phyloP scores from a whole-genome alignment of 2,329 filamentous ascomycete species.

The Curvularia sp. region DNA sequence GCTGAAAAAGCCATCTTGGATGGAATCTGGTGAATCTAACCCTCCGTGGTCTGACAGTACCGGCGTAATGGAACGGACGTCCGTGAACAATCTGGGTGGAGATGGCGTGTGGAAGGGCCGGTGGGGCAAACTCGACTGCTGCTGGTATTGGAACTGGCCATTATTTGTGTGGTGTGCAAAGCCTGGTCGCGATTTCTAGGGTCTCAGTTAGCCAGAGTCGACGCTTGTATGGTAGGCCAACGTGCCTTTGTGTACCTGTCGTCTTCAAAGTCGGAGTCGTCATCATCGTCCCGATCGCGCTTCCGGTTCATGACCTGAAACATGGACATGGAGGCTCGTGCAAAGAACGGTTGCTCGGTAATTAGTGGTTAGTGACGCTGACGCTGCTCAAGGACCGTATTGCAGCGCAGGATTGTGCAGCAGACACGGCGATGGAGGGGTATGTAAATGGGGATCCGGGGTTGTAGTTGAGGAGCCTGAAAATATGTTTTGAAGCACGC shows the following conservation, averaged over 20 bases:
- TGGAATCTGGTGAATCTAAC: constrained; percentile 37
- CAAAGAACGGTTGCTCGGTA: constrained; percentile 7
- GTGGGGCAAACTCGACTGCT: constrained; percentile 29
- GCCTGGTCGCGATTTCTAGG: constrained; percentile 43
- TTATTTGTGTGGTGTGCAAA: constrained; percentile 28
- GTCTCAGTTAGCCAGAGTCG: constrained; percentile 18
- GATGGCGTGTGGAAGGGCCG: constrained; percentile 37
- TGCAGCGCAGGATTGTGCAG: constrained; percentile 20
- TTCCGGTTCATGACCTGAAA: constrained; percentile 41
- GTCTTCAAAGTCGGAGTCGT: constrained; percentile 42
- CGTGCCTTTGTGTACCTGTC: constrained; percentile 42
- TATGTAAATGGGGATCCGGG: constrained; percentile 22
- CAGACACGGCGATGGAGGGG: constrained; percentile 21
- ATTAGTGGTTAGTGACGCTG: constrained; percentile 9
- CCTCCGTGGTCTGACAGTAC: constrained; percentile 38
- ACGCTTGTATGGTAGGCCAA: constrained; percentile 2
- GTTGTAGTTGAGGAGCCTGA: constrained; percentile 24
- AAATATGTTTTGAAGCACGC: constrained; percentile 43
- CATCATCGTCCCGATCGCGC: constrained; percentile 45
- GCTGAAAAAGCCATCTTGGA: constrained; percentile 17
- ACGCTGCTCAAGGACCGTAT: constrained; percentile 35
- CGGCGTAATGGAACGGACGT: constrained; percentile 41
- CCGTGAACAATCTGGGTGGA: constrained; percentile 35
- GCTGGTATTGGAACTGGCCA: constrained; percentile 27
- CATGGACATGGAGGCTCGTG: constrained; percentile 37